Base-by-base conservation (phyloP, 1,284 basidiomycete genomes). In the Irpex sp. region DNA sequence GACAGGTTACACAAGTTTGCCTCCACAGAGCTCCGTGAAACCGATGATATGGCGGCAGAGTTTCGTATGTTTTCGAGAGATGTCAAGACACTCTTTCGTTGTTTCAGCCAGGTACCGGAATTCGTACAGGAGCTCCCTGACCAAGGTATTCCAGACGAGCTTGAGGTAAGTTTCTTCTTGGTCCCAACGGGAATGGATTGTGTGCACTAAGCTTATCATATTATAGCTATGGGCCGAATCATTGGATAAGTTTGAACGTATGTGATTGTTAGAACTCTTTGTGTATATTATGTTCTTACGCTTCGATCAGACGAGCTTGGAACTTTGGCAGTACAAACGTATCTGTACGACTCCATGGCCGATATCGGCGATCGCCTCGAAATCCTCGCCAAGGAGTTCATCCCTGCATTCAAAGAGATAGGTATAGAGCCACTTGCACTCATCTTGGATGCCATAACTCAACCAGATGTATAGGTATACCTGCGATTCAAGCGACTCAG, bases 91-190 rank as follows among this genome's bases (percentile, higher is more conserved):
- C 48, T 66, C 8, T 57, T 66, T 13, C 58, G 63, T n/a, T 66
- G 56, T 34, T 59, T 66, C 37, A 63, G 37, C 44, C 58, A 66
- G 49, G 61, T 63, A 11, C 64, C 64, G 2, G 62, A 66, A 19
- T 63, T 61, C 36, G 49, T 59, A 8, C 61, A 66, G 11, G 64
- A 66, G 49, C 31, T 63, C 3, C 61, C 62, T 6, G 62, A 63
- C 8, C 55, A 58, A 36, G 36, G 62, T 8, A 52, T 61, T 21
- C 49, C 36, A 5, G 34, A 52, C 9, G 64, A 66, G 11, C 21
- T 66, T 13, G 44, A 34, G 13, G 64, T 65, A n/a, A 40, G 57
- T 37, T 19, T 48, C 2, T 34, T 36, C 4, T 38, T 61, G 44
- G 19, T 11, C 38, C 4, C 38, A 8, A 17, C 2, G 3, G 15